Evolutionary conservation across 208 protist species (phyloP).

Genomic region (Crithidia mellificae): DNA sequence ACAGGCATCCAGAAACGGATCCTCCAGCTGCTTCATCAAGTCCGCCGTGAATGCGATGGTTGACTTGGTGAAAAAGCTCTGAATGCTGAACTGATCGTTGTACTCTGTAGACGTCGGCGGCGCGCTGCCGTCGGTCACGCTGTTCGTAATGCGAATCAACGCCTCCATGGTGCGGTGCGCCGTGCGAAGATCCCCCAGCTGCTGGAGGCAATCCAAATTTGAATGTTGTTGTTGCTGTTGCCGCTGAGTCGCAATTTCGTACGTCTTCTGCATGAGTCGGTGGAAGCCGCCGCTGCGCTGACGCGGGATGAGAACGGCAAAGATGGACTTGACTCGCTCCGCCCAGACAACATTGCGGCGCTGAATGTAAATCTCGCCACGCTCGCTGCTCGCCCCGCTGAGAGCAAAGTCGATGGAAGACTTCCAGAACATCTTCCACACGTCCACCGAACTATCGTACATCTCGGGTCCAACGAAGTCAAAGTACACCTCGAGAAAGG

Average conservation of each 20-base stretch:
- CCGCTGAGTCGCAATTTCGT: slow-evolving; percentile 24
- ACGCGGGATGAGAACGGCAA: slow-evolving; percentile 9
- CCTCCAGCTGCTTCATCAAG: slow-evolving; percentile 55
- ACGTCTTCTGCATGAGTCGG: slow-evolving; percentile 34
- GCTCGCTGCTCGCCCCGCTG: slow-evolving; percentile 6
- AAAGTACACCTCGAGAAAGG: slow-evolving; percentile 18
- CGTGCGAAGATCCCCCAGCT: slow-evolving; percentile 26
- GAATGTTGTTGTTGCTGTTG: too few relatives aligned
- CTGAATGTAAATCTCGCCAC: slow-evolving; percentile 13
- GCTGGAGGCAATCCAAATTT: slow-evolving; percentile 20
- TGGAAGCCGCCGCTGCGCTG: slow-evolving; percentile 26
- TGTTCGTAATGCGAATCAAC: slow-evolving; percentile 27
- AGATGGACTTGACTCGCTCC: slow-evolving; percentile 11
- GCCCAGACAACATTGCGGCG: slow-evolving; percentile 17
- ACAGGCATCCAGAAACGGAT: slow-evolving; percentile 66
- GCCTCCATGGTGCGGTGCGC: slow-evolving; percentile 27
- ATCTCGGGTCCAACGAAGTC: slow-evolving; percentile 4
- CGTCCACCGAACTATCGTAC: background rate
- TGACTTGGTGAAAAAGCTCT: slow-evolving; percentile 36
- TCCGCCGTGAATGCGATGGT: slow-evolving; percentile 15
- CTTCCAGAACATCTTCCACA: slow-evolving; percentile 27
- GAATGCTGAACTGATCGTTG: slow-evolving; percentile 52
- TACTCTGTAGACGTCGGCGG: slow-evolving; percentile 11
- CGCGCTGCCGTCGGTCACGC: slow-evolving; percentile 20
- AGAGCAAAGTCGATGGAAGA: slow-evolving; percentile 12